Base-by-base conservation (phyloP, 805 yeast species). In the Kluyveromyces nonfermentans region DNA sequence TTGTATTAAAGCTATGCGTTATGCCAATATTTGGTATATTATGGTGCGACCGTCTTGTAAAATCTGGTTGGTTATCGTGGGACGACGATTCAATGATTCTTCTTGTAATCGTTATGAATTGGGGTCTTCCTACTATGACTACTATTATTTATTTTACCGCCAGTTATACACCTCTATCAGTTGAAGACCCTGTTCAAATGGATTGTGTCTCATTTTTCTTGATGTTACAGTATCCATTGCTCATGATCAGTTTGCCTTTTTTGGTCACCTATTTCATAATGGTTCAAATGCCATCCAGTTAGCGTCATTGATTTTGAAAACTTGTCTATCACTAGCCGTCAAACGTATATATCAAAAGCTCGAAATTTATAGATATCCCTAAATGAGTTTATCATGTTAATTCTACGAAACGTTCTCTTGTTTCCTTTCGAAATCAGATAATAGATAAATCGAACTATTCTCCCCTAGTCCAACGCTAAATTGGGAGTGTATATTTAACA, bases 51-150 rank as follows among this genome's bases (percentile, higher is more conserved):
- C 81, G 82, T 30, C 58, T 93, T 35, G 63, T 76, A 19, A 69
- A 69, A 40, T 80, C 78, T 17, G 88, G 88, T 0, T 78, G 94
- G 81, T 75, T 80, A 43, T 76, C 65, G 18, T 54, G 63, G 62
- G 60, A 64, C 30, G 67, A 67, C 41, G 74, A 69, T 43, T 59
- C 62, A 15, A 73, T 88, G 63, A 67, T 88, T 9, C 68, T 82
- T 21, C 85, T 93, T 55, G 84, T 89, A 8, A 76, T 85, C 47
- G 81, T 82, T 7, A 70, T 89, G 33, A 77, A 78, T 35, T 84
- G 84, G 65, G 88, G 88, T 0, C 67, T 88, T 25, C 97, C 98
- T 0, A 82, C 87, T 40, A 95, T 96, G 41, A 93, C 97, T 0
- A 76, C 93, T 0, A 73, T 88, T 53, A 81, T 90, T 36, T 93